Percentiles rank a stretch among this genome's conserved stretches.
phyloP scores from a whole-genome alignment of 1,284 basidiomycete species.

The Heterobasidion annosum region DNA sequence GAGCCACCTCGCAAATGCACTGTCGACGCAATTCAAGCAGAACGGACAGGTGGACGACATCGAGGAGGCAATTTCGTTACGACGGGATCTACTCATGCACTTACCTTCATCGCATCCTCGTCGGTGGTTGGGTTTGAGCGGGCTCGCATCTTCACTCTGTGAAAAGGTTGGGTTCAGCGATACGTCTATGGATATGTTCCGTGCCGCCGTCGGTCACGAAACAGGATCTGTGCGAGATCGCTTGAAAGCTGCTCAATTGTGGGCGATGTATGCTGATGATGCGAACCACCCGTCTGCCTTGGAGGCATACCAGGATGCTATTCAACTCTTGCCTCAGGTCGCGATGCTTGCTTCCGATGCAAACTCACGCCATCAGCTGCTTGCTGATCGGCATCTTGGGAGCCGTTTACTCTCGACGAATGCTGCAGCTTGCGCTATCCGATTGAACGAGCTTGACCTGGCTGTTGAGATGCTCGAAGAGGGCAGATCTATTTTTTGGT shows the following conservation, averaged over 20 bases:
- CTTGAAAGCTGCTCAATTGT: neutral
- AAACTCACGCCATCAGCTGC: neutral
- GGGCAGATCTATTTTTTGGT: slow-evolving; percentile 19
- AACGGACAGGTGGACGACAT: too few relatives aligned
- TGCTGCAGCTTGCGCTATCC: neutral
- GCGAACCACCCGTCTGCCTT: neutral
- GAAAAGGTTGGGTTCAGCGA: too few relatives aligned
- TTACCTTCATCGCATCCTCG: too few relatives aligned
- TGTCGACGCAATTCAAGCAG: too few relatives aligned
- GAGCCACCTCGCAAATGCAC: too few relatives aligned
- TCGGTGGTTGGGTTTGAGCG: too few relatives aligned
- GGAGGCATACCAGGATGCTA: neutral
- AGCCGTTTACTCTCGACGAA: neutral
- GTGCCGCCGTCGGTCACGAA: neutral
- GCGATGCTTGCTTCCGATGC: neutral
- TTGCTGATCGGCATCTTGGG: neutral
- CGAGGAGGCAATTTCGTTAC: too few relatives aligned
- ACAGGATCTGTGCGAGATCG: neutral
- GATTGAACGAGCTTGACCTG: neutral
- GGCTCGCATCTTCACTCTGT: too few relatives aligned
- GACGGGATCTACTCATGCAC: too few relatives aligned
- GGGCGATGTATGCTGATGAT: neutral
- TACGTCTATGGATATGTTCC: neutral
- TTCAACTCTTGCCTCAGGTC: neutral
- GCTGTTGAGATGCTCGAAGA: slow-evolving; percentile 18